Evolutionary conservation across 805 yeast species (phyloP).

Genomic region (Spathaspora boniae): DNA sequence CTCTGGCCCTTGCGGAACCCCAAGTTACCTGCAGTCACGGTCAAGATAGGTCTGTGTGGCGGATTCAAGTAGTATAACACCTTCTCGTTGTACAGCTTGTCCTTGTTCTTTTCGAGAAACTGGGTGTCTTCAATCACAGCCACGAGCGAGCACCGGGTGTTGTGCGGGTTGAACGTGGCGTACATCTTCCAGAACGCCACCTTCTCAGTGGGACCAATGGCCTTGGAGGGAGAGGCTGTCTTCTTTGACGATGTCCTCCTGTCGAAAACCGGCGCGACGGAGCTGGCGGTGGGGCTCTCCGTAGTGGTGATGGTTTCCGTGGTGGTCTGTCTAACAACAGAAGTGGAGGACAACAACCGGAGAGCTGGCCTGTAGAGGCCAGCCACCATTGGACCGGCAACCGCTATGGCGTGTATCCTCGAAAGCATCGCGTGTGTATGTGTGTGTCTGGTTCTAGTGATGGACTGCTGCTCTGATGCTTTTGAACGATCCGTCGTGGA

Average conservation of each 20-base stretch:
- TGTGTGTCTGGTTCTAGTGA: no score
- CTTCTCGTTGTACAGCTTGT: constrained; percentile 59
- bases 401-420: no score
- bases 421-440: no score
- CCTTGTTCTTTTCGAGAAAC: constrained; percentile 52
- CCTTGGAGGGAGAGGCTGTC: no score
- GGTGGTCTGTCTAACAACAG: no score
- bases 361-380: no score
- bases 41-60: constrained; percentile 69
- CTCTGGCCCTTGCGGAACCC: constrained; percentile 90
- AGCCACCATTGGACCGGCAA: no score
- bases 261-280: background rate
- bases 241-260: constrained; percentile 1
- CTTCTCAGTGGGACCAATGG: no score
- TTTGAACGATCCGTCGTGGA: no score
- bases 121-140: constrained; percentile 66
- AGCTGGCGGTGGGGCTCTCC: background rate
- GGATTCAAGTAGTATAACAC: constrained; percentile 74
- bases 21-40: constrained; percentile 75
- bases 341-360: no score
- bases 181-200: constrained; percentile 68
- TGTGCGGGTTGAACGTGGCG: constrained; percentile 76
- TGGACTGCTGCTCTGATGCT: no score
- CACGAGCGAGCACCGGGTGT: constrained; percentile 74
- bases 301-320: no score